Conservation (phyloP, 164 flowering plant species). For the Piper betle region DNA sequence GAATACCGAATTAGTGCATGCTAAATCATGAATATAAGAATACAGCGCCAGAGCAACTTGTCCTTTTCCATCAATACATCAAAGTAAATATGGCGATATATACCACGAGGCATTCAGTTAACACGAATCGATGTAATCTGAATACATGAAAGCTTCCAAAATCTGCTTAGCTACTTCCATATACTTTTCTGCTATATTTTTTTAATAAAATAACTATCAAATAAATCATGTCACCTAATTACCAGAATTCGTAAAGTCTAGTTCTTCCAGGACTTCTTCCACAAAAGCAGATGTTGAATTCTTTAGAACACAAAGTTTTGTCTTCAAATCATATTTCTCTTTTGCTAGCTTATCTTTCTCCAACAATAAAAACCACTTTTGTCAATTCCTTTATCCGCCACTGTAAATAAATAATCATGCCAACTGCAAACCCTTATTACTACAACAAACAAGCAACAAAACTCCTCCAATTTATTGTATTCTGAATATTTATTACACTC, state of each 20-base stretch:
- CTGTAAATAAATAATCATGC: no score
- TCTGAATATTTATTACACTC: no score
- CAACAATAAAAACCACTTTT: slow-evolving; percentile 20
- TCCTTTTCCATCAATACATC: no score
- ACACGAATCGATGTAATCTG: not conserved
- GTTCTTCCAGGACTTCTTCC: slow-evolving; percentile 45
- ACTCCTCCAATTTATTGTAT: no score
- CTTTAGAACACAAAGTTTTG: slow-evolving; percentile 23
- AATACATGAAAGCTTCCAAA: not conserved
- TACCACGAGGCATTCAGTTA: no score
- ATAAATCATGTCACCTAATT: not conserved
- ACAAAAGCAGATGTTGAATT: slow-evolving; percentile 33
- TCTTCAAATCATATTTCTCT: slow-evolving; percentile 24
- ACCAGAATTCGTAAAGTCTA: slow-evolving; percentile 35
- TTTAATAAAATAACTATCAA: not conserved
- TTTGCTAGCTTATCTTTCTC: slow-evolving; percentile 40
- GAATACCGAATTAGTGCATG: no score
- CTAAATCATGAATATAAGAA: no score
- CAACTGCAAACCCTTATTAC: no score
- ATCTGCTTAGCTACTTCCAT: not conserved
- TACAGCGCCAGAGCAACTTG: no score
- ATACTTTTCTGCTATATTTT: not conserved
- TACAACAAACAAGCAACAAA: no score
- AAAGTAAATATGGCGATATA: no score
- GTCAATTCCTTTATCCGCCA: no score